Conservation (phyloP, 78 protist genomes). For the Tieghemostelium lacteum region DNA sequence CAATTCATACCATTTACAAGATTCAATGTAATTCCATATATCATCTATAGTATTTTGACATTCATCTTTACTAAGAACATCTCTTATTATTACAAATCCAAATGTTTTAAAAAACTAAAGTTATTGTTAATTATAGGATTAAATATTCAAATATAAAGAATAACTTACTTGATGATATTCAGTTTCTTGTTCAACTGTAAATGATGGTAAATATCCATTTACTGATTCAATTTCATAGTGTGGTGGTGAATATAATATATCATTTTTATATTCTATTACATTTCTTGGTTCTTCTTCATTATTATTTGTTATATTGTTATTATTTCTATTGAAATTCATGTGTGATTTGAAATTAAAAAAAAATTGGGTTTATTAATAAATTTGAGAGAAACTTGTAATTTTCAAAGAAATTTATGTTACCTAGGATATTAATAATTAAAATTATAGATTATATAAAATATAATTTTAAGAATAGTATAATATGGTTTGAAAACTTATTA, state of each 20-base stretch:
- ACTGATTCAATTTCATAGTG: conserved; percentile 24
- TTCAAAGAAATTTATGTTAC: no score
- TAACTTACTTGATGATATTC: conserved; percentile 34
- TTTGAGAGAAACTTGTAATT: no score
- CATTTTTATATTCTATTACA: not conserved
- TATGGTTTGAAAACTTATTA: no score
- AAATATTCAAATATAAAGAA: not conserved
- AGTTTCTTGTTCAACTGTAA: conserved; percentile 33
- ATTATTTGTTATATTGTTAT: no score
- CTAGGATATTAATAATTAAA: no score
- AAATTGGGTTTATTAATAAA: no score
- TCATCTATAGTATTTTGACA: conserved; percentile 75
- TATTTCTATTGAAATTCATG: no score
- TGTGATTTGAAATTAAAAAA: no score
- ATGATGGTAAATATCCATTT: conserved; percentile 32
- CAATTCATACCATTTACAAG: conserved; percentile 1
- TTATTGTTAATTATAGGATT: not conserved
- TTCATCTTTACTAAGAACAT: conserved; percentile 33
- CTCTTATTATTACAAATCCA: conserved; percentile 79
- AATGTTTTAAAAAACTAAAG: conserved; percentile 56
- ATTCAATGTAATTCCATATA: conserved; percentile 54
- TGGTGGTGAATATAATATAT: conserved; percentile 14
- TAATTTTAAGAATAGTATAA: no score
- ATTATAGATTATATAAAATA: no score
- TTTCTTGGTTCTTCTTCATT: no score